Evolutionary conservation across 768 basidiomycete genomes (phyloP).

Genomic region (Kwoniella mangroviensis): DNA sequence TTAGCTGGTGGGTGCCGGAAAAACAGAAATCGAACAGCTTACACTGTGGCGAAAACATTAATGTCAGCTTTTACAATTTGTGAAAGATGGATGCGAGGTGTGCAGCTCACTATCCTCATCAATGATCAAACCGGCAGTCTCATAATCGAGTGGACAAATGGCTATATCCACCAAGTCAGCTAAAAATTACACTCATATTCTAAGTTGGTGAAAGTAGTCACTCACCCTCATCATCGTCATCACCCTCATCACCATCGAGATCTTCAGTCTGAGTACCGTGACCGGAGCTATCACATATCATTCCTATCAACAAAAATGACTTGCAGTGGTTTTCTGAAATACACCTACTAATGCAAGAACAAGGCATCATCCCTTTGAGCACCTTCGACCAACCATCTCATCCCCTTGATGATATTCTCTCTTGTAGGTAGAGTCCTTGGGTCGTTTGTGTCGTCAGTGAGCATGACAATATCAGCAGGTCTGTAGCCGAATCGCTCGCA

Average conservation of each 20-base stretch:
- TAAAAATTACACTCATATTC: not conserved
- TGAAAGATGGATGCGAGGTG: not conserved
- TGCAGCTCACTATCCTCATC: conserved; percentile 72
- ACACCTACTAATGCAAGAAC: conserved; percentile 56
- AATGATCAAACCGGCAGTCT: conserved; percentile 73
- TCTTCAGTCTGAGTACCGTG: conserved; percentile 92
- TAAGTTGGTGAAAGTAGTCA: not conserved
- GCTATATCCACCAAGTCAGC: conserved; percentile 9
- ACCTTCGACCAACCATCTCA: conserved; percentile 87
- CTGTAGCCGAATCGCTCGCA: conserved; percentile 68
- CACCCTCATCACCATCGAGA: conserved; percentile 56
- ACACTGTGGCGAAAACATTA: conserved; percentile 19
- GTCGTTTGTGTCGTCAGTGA: conserved; percentile 75
- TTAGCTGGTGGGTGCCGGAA: not conserved
- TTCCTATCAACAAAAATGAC: too few relatives aligned
- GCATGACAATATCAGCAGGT: conserved; percentile 78
- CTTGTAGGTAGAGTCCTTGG: conserved; percentile 72
- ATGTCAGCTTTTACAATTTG: conserved; percentile 2
- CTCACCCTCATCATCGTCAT: conserved; percentile 51
- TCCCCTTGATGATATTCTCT: conserved; percentile 81
- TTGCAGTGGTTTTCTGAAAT: too few relatives aligned
- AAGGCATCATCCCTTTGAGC: conserved; percentile 65
- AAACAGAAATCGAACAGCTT: not conserved
- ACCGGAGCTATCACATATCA: conserved; percentile 66
- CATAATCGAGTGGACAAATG: conserved; percentile 83